Conservation (phyloP, 2,329 filamentous ascomycete genomes). For the Paracoccidioides brasiliensis region DNA sequence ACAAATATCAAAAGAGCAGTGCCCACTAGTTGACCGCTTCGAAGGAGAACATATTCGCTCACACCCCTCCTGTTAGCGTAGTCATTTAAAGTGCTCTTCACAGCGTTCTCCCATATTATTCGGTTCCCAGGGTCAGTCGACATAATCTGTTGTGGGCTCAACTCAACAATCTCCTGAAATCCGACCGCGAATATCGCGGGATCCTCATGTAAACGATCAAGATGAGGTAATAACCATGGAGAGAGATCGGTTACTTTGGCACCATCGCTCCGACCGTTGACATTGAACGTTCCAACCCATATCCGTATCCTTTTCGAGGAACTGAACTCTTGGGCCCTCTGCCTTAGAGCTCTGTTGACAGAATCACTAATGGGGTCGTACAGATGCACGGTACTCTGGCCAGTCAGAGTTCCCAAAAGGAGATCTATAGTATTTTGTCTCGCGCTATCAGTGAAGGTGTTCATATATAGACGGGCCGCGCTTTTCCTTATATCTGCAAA, state of each 20-base stretch:
- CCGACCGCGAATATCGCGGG: constrained; percentile 83
- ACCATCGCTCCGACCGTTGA: constrained; percentile 76
- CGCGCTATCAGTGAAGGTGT: constrained; percentile 91
- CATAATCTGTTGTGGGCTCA: constrained; percentile 98
- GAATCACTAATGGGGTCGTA: constrained; percentile 93
- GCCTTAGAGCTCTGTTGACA: constrained; percentile 62
- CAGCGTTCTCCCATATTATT: constrained; percentile 72
- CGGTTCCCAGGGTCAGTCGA: constrained; percentile 84
- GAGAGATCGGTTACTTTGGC: constrained; percentile 61
- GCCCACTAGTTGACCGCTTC: constrained; percentile 88
- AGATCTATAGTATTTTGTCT: constrained; percentile 92
- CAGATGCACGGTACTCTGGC: constrained; percentile 69
- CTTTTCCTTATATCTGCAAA: constrained; percentile 94
- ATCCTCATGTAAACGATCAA: constrained; percentile 43
- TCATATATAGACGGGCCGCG: constrained; percentile 86
- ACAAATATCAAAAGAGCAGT: constrained; percentile 89
- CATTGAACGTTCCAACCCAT: constrained; percentile 81
- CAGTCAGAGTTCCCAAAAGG: constrained; percentile 71
- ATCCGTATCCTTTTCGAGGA: constrained; percentile 62
- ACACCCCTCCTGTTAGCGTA: constrained; percentile 51
- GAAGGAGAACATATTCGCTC: constrained; percentile 74
- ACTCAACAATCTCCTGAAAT: constrained; percentile 96
- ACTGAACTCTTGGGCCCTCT: constrained; percentile 56
- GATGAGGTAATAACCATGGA: constrained; percentile 62
- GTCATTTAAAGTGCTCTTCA: constrained; percentile 62